Conservation (phyloP, 140 eudicot species). For the Flaveria floridana region DNA sequence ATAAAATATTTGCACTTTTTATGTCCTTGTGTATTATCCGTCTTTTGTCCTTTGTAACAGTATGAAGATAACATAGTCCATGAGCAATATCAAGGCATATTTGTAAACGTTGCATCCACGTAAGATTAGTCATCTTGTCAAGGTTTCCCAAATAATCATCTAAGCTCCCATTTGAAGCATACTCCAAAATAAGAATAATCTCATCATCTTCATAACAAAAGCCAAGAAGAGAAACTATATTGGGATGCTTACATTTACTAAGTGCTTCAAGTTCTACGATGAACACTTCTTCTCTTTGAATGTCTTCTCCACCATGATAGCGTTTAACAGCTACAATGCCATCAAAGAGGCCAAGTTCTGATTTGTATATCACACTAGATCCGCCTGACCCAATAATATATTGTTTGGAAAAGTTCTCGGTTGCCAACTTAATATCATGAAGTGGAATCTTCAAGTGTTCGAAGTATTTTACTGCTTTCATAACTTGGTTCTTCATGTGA, state of each 20-base stretch:
- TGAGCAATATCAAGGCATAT: constrained; percentile 2
- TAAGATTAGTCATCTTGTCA: not conserved
- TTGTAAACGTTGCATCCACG: not conserved
- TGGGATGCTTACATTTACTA: not conserved
- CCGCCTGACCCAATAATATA: not conserved
- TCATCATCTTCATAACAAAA: not conserved
- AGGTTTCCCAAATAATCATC: not conserved
- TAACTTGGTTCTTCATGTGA: not conserved
- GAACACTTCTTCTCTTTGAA: not conserved
- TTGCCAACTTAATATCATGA: not conserved
- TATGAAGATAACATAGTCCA: not conserved
- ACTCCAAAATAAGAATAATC: not conserved
- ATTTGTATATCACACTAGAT: not conserved
- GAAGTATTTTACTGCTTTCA: not conserved
- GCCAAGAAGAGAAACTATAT: not conserved
- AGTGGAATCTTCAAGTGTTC: not conserved
- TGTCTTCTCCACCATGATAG: not conserved
- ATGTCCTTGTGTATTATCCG: not conserved
- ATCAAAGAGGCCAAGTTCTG: not conserved
- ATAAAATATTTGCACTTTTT: not conserved
- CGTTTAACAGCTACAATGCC: not conserved
- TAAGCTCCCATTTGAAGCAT: not conserved
- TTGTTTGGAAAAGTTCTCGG: not conserved
- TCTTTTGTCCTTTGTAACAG: not conserved
- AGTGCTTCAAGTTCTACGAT: not conserved